These are phyloP conservation scores for Botrytis porri DNA, from an alignment of 2,329 filamentous ascomycete species.

Conservation along the genomic window DNA sequence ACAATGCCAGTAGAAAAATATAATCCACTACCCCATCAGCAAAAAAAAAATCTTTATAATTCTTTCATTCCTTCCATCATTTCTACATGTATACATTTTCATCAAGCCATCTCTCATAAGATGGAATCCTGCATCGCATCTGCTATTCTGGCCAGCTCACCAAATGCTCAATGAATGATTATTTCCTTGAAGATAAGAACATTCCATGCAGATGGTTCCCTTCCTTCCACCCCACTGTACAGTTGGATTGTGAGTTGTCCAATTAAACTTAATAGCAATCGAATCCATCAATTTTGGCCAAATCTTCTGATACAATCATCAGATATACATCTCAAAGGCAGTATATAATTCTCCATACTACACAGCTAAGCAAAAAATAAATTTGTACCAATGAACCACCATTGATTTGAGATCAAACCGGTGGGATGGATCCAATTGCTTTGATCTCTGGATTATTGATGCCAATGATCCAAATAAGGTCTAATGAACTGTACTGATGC, in stretches of 20 bases:
- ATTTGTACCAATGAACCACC: constrained; percentile 32
- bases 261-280: constrained; percentile 31
- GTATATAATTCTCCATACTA: constrained; percentile 24
- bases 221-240: constrained; percentile 37
- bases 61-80: constrained; percentile 23
- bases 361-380: constrained; percentile 34
- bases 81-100: constrained; percentile 26
- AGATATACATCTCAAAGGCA: constrained; percentile 30
- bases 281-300: constrained; percentile 30
- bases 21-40: constrained; percentile 1
- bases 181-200: constrained; percentile 28
- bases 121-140: constrained; percentile 25
- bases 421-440: constrained; percentile 25
- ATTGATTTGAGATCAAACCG: constrained; percentile 10
- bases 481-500: constrained; percentile 32
- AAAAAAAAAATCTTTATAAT: constrained; percentile 22
- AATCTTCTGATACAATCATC: constrained; percentile 33
- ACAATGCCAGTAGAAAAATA: constrained; percentile 22
- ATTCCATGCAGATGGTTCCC: constrained; percentile 34
- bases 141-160: constrained; percentile 35
- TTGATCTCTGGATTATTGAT: constrained; percentile 23
- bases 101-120: constrained; percentile 14
- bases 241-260: constrained; percentile 35
- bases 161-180: constrained; percentile 25
- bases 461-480: constrained; percentile 31